Evolutionary conservation across 305 asterid species (phyloP), one percentile per base, ranked within the genome.

Genomic region (Ajuga reptans): DNA sequence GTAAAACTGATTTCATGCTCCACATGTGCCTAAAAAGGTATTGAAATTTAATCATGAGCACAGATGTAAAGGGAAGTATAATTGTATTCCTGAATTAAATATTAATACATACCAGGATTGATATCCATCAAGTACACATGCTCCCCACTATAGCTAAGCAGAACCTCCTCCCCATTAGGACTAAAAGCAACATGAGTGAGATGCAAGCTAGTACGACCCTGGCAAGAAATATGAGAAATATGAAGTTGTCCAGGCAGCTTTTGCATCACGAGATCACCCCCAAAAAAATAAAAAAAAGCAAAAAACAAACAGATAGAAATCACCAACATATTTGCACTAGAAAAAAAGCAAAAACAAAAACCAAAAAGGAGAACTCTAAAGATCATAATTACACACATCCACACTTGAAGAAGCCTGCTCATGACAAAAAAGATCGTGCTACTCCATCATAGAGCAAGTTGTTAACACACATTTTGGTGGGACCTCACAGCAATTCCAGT

Each of bases 141-240:
- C 83, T 94, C 98, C 78, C 97, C 99, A 9, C 97, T 88, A 66
- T 94, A 94, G 81, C 90, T 94, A 78, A 94, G 95, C 68, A 94
- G 95, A 74, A 91, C 88, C 86, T 94, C 99, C 83, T 88, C 92
- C 16, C 96, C 88, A 66, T 83, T 82, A 45, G 97, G 96, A 81
- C 98, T 86, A 80, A 94, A 94, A 31, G 97, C 47, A 61, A 94
- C 96, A 31, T 94, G 98, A 71, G 97, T 94, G 62, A 87, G 83
- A 81, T 91, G 97, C 84, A 87, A 72, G 81, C 86, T 84, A 59
- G 90, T 75, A 71, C 80, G 85, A 29, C 93, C 95, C 99, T 91
- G 91, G 69, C 54, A 74, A 73, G 62, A 73, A 58, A 75, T 21
- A 75, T 55, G 41, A 50, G 24, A 4, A 72, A 0, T 51, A 66